Percentiles rank a stretch among this genome's conserved stretches.
Conservation (phyloP, 1,139 yeast genomes). For the Suhomyces choctaworum region DNA sequence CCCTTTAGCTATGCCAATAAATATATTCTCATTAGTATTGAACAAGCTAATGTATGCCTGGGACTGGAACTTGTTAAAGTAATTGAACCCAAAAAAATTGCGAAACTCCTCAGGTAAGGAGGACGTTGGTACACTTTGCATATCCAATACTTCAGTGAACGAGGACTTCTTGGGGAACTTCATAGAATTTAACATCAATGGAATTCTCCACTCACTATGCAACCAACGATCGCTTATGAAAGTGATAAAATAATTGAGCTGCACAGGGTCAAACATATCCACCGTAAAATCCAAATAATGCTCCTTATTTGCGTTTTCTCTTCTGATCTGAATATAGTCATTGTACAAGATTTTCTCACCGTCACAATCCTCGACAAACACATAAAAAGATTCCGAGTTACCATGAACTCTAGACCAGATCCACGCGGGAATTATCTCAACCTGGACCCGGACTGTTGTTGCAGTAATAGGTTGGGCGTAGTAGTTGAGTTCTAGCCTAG, state of each 20-base stretch:
- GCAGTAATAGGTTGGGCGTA: slow-evolving; percentile 77
- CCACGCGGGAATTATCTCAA: slow-evolving; percentile 73
- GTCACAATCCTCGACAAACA: slow-evolving; percentile 80
- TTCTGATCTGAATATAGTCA: slow-evolving; percentile 56
- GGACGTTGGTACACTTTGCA: slow-evolving; percentile 49
- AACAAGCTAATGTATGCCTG: slow-evolving; percentile 65
- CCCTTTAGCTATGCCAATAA: slow-evolving; percentile 75
- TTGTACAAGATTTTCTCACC: slow-evolving; percentile 69
- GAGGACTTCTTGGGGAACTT: slow-evolving; percentile 69
- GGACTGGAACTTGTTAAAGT: slow-evolving; percentile 72
- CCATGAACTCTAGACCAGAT: slow-evolving; percentile 77
- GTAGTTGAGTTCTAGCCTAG: slow-evolving; percentile 58
- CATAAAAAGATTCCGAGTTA: slow-evolving; percentile 59
- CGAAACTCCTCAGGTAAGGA: slow-evolving; percentile 52
- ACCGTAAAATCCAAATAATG: slow-evolving; percentile 68
- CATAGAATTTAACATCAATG: slow-evolving; percentile 58
- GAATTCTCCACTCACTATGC: slow-evolving; percentile 65
- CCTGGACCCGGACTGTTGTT: slow-evolving; percentile 60
- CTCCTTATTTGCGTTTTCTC: slow-evolving; percentile 49
- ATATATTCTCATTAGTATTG: slow-evolving; percentile 55
- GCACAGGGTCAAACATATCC: slow-evolving; percentile 56
- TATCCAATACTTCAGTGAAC: slow-evolving; percentile 54
- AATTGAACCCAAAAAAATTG: slow-evolving; percentile 43
- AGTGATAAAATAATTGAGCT: slow-evolving; percentile 76
- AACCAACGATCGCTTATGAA: slow-evolving; percentile 84